These are phyloP conservation scores for Rhodotorula glutinis DNA, from an alignment of 1,284 basidiomycete species.

Conservation along the genomic window DNA sequence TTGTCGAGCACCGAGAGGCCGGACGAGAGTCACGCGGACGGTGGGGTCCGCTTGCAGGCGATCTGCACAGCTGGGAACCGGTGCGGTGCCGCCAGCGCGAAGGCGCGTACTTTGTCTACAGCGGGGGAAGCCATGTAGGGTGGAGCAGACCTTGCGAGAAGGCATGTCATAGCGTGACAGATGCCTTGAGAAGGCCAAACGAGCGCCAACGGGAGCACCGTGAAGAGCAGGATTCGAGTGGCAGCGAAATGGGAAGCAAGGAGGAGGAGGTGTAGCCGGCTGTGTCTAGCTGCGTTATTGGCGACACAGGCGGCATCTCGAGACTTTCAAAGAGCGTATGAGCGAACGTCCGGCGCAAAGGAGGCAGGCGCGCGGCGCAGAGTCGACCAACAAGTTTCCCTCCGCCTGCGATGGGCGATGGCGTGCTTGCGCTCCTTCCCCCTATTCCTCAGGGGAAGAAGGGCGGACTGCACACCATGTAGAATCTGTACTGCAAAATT, in stretches of 20 bases:
- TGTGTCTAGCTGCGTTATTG: background rate
- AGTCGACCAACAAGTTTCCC: background rate
- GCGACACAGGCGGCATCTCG: background rate
- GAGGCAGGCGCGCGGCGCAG: background rate
- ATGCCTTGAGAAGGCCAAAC: background rate
- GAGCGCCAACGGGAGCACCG: background rate
- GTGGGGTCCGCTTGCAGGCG: background rate
- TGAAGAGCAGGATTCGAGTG: background rate
- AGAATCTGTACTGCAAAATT: background rate
- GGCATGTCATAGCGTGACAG: background rate
- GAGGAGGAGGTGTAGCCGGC: background rate
- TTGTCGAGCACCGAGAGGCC: background rate
- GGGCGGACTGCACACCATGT: no score
- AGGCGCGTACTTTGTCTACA: background rate
- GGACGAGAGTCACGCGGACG: background rate
- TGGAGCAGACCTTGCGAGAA: background rate
- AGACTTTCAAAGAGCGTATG: background rate
- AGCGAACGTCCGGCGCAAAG: background rate
- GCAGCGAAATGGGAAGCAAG: background rate
- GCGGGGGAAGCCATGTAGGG: background rate
- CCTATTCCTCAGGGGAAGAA: background rate
- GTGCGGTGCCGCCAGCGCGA: background rate
- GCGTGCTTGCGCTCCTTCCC: background rate
- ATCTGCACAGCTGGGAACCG: background rate
- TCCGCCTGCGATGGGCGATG: background rate